phyloP scores from a whole-genome alignment of 1,284 basidiomycete genomes.

The Omphalotus olearius region DNA sequence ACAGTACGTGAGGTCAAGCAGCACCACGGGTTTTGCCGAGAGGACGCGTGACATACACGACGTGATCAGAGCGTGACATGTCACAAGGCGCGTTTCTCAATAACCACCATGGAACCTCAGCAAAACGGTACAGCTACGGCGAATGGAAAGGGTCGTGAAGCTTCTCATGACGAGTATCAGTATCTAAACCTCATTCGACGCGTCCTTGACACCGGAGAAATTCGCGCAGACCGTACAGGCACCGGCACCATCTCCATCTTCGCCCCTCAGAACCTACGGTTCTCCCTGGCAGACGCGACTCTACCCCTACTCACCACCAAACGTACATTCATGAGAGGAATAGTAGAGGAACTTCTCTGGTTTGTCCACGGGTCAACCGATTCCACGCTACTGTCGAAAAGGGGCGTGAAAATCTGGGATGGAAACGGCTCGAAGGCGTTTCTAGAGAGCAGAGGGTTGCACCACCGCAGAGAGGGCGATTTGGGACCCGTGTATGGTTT shows the following conservation, averaged over 20 bases:
- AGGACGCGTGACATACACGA: not conserved
- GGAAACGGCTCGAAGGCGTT: constrained; percentile 92
- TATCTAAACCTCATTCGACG: constrained; percentile 79
- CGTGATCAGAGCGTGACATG: constrained; percentile 1
- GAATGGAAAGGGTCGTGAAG: not conserved
- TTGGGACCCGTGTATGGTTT: constrained; percentile 98
- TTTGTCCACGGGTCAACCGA: constrained; percentile 89
- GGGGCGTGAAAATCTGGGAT: constrained; percentile 96
- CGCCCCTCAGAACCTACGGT: constrained; percentile 84
- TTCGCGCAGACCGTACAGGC: constrained; percentile 85
- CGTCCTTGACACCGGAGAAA: constrained; percentile 73
- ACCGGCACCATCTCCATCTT: constrained; percentile 91
- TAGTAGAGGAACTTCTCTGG: constrained; percentile 95
- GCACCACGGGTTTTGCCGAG: not conserved
- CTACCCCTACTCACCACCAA: constrained; percentile 95
- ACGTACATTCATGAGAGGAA: constrained; percentile 88
- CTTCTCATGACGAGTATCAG: constrained; percentile 75
- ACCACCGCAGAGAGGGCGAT: constrained; percentile 86
- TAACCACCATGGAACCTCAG: not conserved
- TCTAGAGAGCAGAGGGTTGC: constrained; percentile 79
- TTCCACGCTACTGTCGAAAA: constrained; percentile 71
- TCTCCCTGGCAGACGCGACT: constrained; percentile 70
- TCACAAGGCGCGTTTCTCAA: constrained; percentile 3
- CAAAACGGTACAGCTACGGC: constrained; percentile 6
- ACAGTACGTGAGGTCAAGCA: not conserved